Conservation (phyloP, 352 stramenopile species). For the Paralagenidium karlingii region DNA sequence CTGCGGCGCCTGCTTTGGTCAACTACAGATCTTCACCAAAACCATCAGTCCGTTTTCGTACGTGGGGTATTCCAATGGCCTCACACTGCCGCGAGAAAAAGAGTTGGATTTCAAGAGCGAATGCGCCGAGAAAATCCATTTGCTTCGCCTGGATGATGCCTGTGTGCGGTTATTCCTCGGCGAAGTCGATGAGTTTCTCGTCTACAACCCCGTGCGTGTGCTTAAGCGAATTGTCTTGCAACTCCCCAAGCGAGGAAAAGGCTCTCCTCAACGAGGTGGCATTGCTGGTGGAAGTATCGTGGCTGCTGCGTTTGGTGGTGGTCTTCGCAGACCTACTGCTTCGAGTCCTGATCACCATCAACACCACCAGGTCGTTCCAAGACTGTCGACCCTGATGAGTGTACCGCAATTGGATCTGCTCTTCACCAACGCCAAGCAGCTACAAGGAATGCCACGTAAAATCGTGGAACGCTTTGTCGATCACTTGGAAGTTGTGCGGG, state of each 20-base stretch:
- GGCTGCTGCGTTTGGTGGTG: no score
- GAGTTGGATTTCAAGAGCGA: no score
- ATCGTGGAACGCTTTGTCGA: conserved; percentile 5
- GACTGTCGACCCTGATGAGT: no score
- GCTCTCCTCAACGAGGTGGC: not conserved
- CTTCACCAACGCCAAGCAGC: no score
- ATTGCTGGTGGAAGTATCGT: no score
- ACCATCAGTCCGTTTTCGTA: conserved; percentile 25
- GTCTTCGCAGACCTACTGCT: no score
- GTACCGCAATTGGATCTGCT: no score
- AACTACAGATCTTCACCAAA: conserved; percentile 21
- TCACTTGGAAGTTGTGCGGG: conserved; percentile 5
- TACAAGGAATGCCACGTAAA: conserved; percentile 3
- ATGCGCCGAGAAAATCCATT: conserved; percentile 3
- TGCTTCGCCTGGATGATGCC: conserved; percentile 16
- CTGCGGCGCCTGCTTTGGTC: conserved; percentile 18
- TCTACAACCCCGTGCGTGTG: conserved; percentile 25
- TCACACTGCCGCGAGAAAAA: not conserved
- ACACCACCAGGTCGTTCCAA: no score
- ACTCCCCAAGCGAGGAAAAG: conserved; percentile 6
- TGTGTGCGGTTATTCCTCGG: conserved; percentile 15
- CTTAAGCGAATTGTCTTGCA: conserved; percentile 17
- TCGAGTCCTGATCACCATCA: no score
- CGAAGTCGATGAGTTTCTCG: conserved; percentile 15
- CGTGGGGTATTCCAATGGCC: conserved; percentile 10